These are phyloP conservation scores for Nothopassalora personata DNA, from an alignment of 2,329 filamentous ascomycete genomes.

Conservation along the genomic window DNA sequence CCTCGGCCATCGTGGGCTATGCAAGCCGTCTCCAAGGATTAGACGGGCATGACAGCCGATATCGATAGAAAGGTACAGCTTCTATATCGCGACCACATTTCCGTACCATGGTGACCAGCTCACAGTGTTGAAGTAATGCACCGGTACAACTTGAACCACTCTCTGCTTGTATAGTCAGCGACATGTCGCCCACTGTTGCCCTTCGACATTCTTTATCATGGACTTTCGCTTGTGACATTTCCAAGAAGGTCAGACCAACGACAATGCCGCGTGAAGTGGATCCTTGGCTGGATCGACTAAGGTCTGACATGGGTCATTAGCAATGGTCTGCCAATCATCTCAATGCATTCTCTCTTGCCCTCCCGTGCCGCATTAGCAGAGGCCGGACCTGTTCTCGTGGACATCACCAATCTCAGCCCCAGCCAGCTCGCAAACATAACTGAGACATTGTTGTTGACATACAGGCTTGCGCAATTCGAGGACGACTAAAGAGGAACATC, in stretches of 20 bases:
- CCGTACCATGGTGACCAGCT: not conserved
- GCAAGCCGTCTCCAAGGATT: not conserved
- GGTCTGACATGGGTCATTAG: not conserved
- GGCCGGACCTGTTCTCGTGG: slow-evolving; percentile 1
- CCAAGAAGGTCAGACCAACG: not conserved
- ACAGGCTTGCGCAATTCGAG: slow-evolving; percentile 9
- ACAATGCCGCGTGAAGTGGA: not conserved
- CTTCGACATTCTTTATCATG: not conserved
- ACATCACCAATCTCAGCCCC: slow-evolving; percentile 13
- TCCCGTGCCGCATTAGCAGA: not conserved
- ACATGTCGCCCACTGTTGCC: not conserved
- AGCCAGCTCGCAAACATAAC: slow-evolving; percentile 5
- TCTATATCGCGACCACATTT: not conserved
- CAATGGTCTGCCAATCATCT: slow-evolving; percentile 4
- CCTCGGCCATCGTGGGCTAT: not conserved
- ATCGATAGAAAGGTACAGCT: not conserved
- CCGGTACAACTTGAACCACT: not conserved
- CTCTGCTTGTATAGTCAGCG: not conserved
- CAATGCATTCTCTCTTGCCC: not conserved
- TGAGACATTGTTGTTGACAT: slow-evolving; percentile 12
- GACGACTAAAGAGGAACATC: slow-evolving; percentile 2
- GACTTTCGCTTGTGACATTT: not conserved
- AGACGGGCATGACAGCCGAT: not conserved
- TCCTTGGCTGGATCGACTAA: not conserved
- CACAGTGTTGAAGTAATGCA: not conserved